These are phyloP conservation scores for Cyclotella choctawhatcheeana DNA, from an alignment of 108 stramenopile species.

Conservation along the genomic window DNA sequence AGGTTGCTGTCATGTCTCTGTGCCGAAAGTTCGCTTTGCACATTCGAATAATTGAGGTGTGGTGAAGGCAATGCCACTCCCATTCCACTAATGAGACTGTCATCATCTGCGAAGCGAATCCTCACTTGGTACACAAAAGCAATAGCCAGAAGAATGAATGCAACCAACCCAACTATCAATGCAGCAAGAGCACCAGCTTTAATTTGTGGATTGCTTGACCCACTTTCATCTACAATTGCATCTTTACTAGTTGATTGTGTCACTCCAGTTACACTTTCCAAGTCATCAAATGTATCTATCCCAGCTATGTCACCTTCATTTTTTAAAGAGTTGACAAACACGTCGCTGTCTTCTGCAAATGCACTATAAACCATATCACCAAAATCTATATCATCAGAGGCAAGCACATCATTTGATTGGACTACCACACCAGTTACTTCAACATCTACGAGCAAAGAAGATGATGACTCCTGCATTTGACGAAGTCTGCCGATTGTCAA, in stretches of 20 bases:
- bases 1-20: constrained; percentile 44
- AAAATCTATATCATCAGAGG: constrained; percentile 16
- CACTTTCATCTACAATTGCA: not conserved
- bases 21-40: not conserved
- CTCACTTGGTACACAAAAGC: not conserved
- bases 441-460: constrained; percentile 32
- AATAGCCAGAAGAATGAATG: not conserved
- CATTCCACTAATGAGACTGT: not conserved
- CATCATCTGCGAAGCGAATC: constrained; percentile 1
- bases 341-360: constrained; percentile 11
- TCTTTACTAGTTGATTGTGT: constrained; percentile 8
- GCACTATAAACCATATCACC: constrained; percentile 19
- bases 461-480: constrained; percentile 15
- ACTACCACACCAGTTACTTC: constrained; percentile 5
- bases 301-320: constrained; percentile 33
- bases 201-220: too few relatives aligned
- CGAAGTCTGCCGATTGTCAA: not conserved
- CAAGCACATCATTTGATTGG: not conserved
- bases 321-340: constrained; percentile 17
- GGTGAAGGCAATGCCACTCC: not conserved
- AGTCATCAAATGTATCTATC: constrained; percentile 30
- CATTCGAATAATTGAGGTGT: not conserved
- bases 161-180: constrained; percentile 3
- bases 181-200: constrained; percentile 4
- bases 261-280: constrained; percentile 12